Evolutionary conservation across 2,329 filamentous ascomycete genomes (phyloP).

Genomic region (Phaeosphaeria sp.): DNA sequence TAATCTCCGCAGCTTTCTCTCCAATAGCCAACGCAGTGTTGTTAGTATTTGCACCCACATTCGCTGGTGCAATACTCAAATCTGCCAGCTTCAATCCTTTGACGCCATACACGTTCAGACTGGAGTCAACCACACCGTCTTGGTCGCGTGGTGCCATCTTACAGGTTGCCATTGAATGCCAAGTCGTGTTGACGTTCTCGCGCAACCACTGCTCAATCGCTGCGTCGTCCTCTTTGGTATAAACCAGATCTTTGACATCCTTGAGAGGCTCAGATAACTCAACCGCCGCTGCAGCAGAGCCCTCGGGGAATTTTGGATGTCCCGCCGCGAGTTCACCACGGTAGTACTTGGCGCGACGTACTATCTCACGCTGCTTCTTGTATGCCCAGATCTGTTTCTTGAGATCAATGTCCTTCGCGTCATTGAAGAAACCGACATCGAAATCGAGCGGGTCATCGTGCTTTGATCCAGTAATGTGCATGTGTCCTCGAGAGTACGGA

Average conservation of each 20-base stretch:
- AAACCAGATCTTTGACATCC: slow-evolving; percentile 23
- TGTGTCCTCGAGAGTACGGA: slow-evolving; percentile 65
- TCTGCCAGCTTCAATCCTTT: slow-evolving; percentile 51
- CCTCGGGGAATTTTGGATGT: slow-evolving; percentile 29
- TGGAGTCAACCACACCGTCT: slow-evolving; percentile 36
- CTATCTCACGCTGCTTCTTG: slow-evolving; percentile 66
- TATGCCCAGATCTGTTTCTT: slow-evolving; percentile 67
- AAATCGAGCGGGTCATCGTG: slow-evolving; percentile 60
- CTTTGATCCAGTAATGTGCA: slow-evolving; percentile 63
- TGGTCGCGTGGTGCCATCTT: slow-evolving; percentile 41
- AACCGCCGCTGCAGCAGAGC: slow-evolving; percentile 21
- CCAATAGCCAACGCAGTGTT: slow-evolving; percentile 52
- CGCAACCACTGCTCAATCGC: slow-evolving; percentile 52
- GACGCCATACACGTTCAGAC: slow-evolving; percentile 38
- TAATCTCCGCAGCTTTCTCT: slow-evolving; percentile 41
- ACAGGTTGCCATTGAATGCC: slow-evolving; percentile 41
- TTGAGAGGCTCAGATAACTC: slow-evolving; percentile 17
- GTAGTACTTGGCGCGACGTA: slow-evolving; percentile 61
- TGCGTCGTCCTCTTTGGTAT: slow-evolving; percentile 41
- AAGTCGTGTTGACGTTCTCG: slow-evolving; percentile 39
- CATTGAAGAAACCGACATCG: slow-evolving; percentile 63
- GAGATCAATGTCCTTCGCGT: slow-evolving; percentile 63
- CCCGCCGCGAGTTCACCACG: slow-evolving; percentile 44
- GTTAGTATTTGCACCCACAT: slow-evolving; percentile 56
- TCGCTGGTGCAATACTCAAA: slow-evolving; percentile 50